Conservation (phyloP, 2,329 filamentous ascomycete species). For the Chaetothyriales sp. region DNA sequence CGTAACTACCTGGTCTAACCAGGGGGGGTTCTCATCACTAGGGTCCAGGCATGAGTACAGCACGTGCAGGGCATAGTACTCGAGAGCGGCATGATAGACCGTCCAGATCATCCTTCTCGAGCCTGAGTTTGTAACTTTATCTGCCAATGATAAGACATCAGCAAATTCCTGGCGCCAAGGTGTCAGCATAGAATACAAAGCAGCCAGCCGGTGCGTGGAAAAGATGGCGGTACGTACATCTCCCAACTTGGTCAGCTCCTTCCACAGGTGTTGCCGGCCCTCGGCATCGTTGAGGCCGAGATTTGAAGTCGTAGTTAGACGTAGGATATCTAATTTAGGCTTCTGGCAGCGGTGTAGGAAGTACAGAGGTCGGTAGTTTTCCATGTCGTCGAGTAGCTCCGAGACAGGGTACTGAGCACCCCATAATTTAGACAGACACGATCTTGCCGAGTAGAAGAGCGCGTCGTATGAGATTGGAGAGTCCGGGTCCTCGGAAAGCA, state of each 20-base stretch:
- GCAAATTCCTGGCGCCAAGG: constrained; percentile 20
- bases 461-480: constrained; percentile 17
- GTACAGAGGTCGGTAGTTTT: constrained; percentile 24
- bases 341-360: constrained; percentile 20
- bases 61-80: constrained; percentile 22
- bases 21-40: constrained; percentile 8
- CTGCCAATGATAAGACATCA: constrained; percentile 24
- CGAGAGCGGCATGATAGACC: constrained; percentile 22
- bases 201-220: no score
- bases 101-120: constrained; percentile 23
- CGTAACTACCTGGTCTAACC: constrained; percentile 20
- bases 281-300: constrained; percentile 2
- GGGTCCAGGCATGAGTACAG: constrained; percentile 21
- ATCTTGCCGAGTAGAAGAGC: constrained; percentile 21
- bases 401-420: constrained; percentile 24
- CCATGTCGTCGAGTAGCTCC: constrained; percentile 25
- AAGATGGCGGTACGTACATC: constrained; percentile 19
- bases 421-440: constrained; percentile 24
- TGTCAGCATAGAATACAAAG: background rate
- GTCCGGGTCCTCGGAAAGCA: constrained; percentile 13
- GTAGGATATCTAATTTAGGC: constrained; percentile 21
- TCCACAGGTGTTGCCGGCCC: constrained; percentile 12
- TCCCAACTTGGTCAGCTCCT: constrained; percentile 17
- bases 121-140: constrained; percentile 19
- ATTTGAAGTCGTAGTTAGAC: constrained; percentile 6